Percentiles rank a stretch among this genome's conserved stretches.
Conservation (phyloP, 1,284 basidiomycete genomes). For the Fomitopsis pinicola region DNA sequence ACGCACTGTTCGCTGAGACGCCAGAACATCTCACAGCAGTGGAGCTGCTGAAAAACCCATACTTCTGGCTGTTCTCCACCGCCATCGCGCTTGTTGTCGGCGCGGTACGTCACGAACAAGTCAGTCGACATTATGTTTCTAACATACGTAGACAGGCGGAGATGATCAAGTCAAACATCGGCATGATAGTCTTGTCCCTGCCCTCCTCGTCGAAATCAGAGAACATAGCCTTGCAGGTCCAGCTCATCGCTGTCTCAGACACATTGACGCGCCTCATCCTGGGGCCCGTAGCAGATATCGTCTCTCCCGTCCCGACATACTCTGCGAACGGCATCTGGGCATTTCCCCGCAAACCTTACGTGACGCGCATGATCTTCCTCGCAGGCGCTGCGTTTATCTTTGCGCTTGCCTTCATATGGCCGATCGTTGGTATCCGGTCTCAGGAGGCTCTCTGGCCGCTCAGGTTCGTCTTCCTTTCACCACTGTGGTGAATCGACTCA, state of each 20-base stretch:
- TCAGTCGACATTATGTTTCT: constrained; percentile 21
- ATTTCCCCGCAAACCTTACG: constrained; percentile 43
- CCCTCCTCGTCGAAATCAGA: constrained; percentile 21
- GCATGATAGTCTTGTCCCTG: constrained; percentile 67
- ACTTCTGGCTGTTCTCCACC: constrained; percentile 53
- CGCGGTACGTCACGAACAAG: constrained; percentile 41
- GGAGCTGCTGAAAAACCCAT: constrained; percentile 47
- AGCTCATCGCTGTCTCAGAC: constrained; percentile 63
- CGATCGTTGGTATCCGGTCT: constrained; percentile 41
- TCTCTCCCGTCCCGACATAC: constrained; percentile 53
- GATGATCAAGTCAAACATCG: constrained; percentile 79
- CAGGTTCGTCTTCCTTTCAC: constrained; percentile 38
- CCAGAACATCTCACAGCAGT: constrained; percentile 32
- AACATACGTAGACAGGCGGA: constrained; percentile 47
- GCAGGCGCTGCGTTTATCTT: constrained; percentile 44
- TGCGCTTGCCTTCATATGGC: constrained; percentile 48
- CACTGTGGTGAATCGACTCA: neutral
- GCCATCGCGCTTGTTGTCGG: constrained; percentile 53
- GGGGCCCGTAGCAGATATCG: constrained; percentile 64
- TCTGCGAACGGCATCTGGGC: constrained; percentile 32
- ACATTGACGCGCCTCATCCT: constrained; percentile 66
- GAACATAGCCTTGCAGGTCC: constrained; percentile 52
- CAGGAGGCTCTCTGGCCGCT: constrained; percentile 55
- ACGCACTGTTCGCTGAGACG: constrained; percentile 21
- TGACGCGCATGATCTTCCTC: constrained; percentile 61